Conservation (phyloP, 208 protist species). For the Trypanosoma grayi region DNA sequence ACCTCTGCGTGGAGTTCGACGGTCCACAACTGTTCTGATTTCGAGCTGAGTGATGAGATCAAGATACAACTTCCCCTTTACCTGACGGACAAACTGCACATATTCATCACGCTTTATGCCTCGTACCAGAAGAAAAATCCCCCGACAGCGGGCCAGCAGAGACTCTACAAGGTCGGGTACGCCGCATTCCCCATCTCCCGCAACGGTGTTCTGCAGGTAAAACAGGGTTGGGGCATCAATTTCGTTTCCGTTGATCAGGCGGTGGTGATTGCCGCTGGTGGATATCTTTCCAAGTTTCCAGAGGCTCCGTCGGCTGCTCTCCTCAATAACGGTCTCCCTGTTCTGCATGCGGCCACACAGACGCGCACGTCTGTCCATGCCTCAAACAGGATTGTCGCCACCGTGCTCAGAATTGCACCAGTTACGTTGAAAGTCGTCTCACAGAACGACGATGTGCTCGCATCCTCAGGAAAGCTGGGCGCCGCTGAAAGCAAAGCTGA, state of each 20-base stretch:
- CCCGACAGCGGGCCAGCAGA: slow-evolving; percentile 36
- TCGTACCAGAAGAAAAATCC: slow-evolving; percentile 50
- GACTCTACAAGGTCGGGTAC: slow-evolving; percentile 67
- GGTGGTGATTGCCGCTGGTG: slow-evolving; percentile 53
- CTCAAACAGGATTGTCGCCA: slow-evolving; percentile 61
- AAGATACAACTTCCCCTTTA: slow-evolving; percentile 88
- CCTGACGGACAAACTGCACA: slow-evolving; percentile 74
- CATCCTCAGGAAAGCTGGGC: slow-evolving; percentile 35
- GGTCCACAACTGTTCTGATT: slow-evolving; percentile 52
- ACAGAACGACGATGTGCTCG: slow-evolving; percentile 49
- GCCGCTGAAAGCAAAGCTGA: slow-evolving; percentile 10
- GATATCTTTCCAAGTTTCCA: slow-evolving; percentile 75
- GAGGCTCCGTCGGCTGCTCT: slow-evolving; percentile 48
- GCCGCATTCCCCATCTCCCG: slow-evolving; percentile 72
- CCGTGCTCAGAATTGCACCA: slow-evolving; percentile 54
- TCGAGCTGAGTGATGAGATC: slow-evolving; percentile 77
- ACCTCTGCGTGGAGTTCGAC: slow-evolving; percentile 63
- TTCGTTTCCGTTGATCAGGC: slow-evolving; percentile 76
- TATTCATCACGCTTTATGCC: slow-evolving; percentile 86
- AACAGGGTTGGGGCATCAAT: slow-evolving; percentile 58
- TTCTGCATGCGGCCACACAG: slow-evolving; percentile 49
- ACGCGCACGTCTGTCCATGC: slow-evolving; percentile 82
- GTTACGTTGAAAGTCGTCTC: slow-evolving; percentile 43
- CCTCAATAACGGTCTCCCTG: slow-evolving; percentile 67
- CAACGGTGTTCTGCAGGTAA: slow-evolving; percentile 68